phyloP scores from a whole-genome alignment of 2,329 filamentous ascomycete species.

The Colletotrichum sp. region DNA sequence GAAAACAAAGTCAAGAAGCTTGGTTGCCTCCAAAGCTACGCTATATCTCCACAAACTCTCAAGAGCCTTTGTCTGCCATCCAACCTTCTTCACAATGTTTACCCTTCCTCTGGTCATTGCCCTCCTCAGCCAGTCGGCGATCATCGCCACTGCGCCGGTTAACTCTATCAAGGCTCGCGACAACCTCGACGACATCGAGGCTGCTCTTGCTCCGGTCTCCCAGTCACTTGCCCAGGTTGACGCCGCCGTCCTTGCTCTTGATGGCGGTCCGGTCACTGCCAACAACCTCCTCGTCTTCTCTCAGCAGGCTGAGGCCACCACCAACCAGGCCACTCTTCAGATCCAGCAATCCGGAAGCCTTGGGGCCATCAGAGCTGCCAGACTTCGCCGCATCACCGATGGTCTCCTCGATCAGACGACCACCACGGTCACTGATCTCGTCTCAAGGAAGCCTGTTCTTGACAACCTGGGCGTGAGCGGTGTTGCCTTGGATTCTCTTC shows the following conservation, averaged over 20 bases:
- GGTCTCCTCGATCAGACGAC: slow-evolving; percentile 26
- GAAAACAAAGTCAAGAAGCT: slow-evolving; percentile 14
- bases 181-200: slow-evolving; percentile 4
- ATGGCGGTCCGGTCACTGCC: slow-evolving; percentile 9
- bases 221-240: slow-evolving; percentile 7
- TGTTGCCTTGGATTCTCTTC: slow-evolving; percentile 26
- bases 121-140: slow-evolving; percentile 7
- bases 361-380: slow-evolving; percentile 23
- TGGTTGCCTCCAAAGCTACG: neutral
- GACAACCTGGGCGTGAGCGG: slow-evolving; percentile 29
- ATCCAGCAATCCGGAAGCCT: slow-evolving; percentile 27
- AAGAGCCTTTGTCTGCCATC: slow-evolving; percentile 1
- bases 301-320: slow-evolving; percentile 15
- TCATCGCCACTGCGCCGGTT: neutral
- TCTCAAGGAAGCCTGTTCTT: slow-evolving; percentile 28
- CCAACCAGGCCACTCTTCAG: slow-evolving; percentile 26
- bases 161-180: neutral
- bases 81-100: neutral
- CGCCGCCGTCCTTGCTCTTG: slow-evolving; percentile 4
- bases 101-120: slow-evolving; percentile 1
- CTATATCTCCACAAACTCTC: neutral
- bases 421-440: slow-evolving; percentile 24
- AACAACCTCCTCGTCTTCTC: slow-evolving; percentile 11
- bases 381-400: slow-evolving; percentile 23
- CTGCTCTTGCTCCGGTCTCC: slow-evolving; percentile 2